Evolutionary conservation across 805 yeast genomes (phyloP).

Genomic region (Suhomyces sp.): DNA sequence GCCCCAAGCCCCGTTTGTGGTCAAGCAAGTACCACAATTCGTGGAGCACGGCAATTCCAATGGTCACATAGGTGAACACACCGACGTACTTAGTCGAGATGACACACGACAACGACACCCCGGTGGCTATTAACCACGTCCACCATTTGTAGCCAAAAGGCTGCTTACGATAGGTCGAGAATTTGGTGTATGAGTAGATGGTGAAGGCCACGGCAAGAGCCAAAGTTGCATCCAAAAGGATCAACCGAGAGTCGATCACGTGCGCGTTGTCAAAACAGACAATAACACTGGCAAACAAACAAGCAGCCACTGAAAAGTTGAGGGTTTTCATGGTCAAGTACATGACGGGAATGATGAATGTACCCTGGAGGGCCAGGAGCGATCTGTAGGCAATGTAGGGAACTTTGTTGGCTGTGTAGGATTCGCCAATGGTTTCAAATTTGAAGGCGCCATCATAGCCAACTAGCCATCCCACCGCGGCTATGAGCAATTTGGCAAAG

Average conservation of each 20-base stretch:
- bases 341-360: conserved; percentile 77
- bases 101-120: conserved; percentile 82
- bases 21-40: conserved; percentile 91
- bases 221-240: conserved; percentile 87
- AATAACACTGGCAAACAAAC: conserved; percentile 70
- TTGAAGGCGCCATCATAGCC: conserved; percentile 93
- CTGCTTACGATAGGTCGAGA: conserved; percentile 58
- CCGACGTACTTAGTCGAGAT: conserved; percentile 97
- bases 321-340: conserved; percentile 84
- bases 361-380: conserved; percentile 76
- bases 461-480: conserved; percentile 80
- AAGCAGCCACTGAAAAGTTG: conserved; percentile 73
- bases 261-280: conserved; percentile 90
- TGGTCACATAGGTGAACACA: conserved; percentile 80
- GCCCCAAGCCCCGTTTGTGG: conserved; percentile 58
- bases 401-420: conserved; percentile 71
- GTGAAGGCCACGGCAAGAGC: conserved; percentile 80
- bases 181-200: conserved; percentile 73
- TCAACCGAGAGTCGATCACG: conserved; percentile 84
- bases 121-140: conserved; percentile 81
- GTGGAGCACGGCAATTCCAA: conserved; percentile 80
- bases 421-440: conserved; percentile 85
- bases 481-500: conserved; percentile 89
- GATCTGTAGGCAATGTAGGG: conserved; percentile 85
- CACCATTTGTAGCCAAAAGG: conserved; percentile 81